A percentile compares a stretch with the other conserved stretches of the same genome.
Conservation (phyloP, 441 rosid species). For the Gossypium davidsonii region DNA sequence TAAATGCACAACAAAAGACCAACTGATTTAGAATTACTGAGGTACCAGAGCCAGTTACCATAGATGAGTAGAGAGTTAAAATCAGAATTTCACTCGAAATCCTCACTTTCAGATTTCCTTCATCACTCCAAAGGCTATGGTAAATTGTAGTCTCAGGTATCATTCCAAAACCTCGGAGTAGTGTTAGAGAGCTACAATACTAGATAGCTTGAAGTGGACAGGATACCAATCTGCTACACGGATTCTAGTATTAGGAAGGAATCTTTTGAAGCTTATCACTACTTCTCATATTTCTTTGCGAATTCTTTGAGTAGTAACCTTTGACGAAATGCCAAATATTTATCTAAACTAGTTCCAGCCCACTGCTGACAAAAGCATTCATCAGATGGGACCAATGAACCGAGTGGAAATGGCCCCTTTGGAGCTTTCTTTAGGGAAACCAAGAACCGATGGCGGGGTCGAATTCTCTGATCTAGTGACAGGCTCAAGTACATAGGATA, state of each 20-base stretch:
- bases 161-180: background rate
- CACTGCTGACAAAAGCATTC: slow-evolving; percentile 84
- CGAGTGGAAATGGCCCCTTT: slow-evolving; percentile 88
- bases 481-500: slow-evolving; percentile 85
- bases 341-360: slow-evolving; percentile 73
- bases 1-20: background rate
- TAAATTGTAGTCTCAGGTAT: background rate
- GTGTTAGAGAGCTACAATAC: slow-evolving; percentile 1
- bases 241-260: background rate
- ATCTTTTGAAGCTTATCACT: slow-evolving; percentile 19
- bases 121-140: background rate
- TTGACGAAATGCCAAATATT: slow-evolving; percentile 77
- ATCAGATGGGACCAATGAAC: slow-evolving; percentile 77
- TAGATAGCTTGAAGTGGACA: slow-evolving; percentile 1
- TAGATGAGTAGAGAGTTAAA: background rate
- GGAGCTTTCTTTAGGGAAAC: slow-evolving; percentile 84
- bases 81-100: background rate
- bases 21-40: background rate
- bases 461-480: slow-evolving; percentile 88
- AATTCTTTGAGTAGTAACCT: slow-evolving; percentile 57
- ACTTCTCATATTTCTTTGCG: slow-evolving; percentile 61
- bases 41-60: background rate
- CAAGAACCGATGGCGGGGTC: slow-evolving; percentile 89
- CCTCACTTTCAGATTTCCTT: background rate
- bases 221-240: slow-evolving; percentile 1